Conservation (phyloP, 306 rosid genomes). For the Carpinus fangiana region DNA sequence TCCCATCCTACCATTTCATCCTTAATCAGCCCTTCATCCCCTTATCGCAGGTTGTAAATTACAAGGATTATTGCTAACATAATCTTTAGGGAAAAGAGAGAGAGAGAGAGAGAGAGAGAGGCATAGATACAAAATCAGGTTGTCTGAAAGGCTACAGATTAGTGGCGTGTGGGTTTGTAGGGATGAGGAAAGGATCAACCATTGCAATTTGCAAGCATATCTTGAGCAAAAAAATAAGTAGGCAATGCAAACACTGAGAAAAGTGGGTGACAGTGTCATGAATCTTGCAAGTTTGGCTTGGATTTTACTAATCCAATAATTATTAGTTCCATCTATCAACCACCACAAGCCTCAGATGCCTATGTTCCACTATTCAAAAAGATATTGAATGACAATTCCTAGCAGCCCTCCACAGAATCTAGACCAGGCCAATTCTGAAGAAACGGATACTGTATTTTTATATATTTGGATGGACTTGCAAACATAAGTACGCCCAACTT, state of each 20-base stretch:
- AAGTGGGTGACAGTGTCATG: background rate
- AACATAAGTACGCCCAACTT: slow-evolving; percentile 34
- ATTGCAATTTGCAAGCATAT: background rate
- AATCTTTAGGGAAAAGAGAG: background rate
- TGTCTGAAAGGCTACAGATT: background rate
- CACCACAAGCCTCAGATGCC: too few relatives aligned
- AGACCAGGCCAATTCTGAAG: background rate
- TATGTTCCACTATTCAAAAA: too few relatives aligned
- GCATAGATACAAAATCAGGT: background rate
- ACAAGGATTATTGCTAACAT: background rate
- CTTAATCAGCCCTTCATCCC: background rate
- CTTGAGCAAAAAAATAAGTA: background rate
- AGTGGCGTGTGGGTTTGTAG: too few relatives aligned
- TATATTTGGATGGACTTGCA: slow-evolving; percentile 11
- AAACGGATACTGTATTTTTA: background rate
- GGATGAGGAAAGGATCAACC: background rate
- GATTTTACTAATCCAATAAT: background rate
- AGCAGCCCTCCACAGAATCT: background rate
- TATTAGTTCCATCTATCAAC: background rate
- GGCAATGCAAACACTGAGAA: background rate
- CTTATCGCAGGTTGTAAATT: background rate
- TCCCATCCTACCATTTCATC: background rate
- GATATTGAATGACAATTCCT: background rate
- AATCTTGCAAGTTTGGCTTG: background rate
- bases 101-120: background rate